Evolutionary conservation across 31 red algal genomes (phyloP).

Genomic region (Odonthalia washingtoniensis): DNA sequence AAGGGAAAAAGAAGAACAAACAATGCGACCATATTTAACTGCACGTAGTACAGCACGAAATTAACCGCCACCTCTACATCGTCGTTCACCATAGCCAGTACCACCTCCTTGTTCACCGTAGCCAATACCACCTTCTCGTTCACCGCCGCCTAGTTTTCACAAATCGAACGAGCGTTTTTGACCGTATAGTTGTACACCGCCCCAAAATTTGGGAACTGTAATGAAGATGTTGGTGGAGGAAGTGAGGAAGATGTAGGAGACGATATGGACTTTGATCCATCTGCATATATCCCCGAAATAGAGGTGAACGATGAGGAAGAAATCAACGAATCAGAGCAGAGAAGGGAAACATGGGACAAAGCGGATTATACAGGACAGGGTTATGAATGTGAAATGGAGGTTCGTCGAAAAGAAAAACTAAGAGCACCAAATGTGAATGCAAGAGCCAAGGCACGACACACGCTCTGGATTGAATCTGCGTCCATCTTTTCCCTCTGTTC

Average conservation of each 20-base stretch:
- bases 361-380: not conserved
- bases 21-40: too few relatives aligned
- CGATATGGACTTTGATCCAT: not conserved
- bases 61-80: too few relatives aligned
- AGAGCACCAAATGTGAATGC: not conserved
- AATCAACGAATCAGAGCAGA: not conserved
- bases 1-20: too few relatives aligned
- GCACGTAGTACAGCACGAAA: too few relatives aligned
- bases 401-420: not conserved
- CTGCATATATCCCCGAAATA: not conserved
- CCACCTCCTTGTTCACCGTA: too few relatives aligned
- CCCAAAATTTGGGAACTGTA: not conserved
- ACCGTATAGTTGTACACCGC: not conserved
- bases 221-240: not conserved
- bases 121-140: too few relatives aligned
- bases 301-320: not conserved
- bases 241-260: not conserved
- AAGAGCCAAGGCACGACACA: not conserved
- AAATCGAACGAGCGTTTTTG: not conserved
- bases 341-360: not conserved
- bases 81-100: too few relatives aligned
- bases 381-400: not conserved
- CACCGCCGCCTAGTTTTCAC: not conserved
- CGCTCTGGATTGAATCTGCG: not conserved
- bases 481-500: too few relatives aligned